Base-by-base conservation (phyloP, 257 asterid genomes). In the Verbascum thapsus region DNA sequence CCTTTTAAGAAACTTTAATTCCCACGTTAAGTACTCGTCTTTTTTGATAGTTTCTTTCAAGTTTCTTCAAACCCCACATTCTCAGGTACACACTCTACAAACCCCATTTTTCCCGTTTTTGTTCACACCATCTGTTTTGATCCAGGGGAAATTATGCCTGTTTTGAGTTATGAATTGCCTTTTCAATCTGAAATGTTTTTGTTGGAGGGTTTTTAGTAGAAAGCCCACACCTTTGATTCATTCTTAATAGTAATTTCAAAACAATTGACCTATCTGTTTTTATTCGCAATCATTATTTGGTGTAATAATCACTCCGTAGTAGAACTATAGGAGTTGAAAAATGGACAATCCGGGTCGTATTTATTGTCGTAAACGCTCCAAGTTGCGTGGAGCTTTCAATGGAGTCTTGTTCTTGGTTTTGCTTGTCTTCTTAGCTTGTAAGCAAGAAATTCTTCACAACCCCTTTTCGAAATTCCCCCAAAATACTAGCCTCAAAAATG, bases 301-400 rank as follows among this genome's bases (percentile, higher is more conserved):
- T 64, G 6, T 51, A 13, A n/a, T 37, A 40, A n/a, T n/a, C n/a
- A n/a, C n/a, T n/a, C n/a, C n/a, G n/a, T n/a, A 26, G 32, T 26
- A 1, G 32, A 13, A 26, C 48, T 65, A 40, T 30, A 35, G 40
- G 71, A 40, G 53, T 66, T 57, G 47, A 75, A 40, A n/a, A 10
- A 84, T 86, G 95, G 76, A 48, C 10, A n/a, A 43, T 38, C 42
- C 51, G 63, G 61, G 61, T 35, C 70, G 60, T 10, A 20, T 56
- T 40, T 48, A 34, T 60, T 59, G 61, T 62, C 69, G 70, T 10
- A 66, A 54, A 35, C 68, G 71, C 11, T 76, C 64, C 72, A 87
- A 74, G 60, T 67, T 82, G 44, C 89, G 88, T 10, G 84, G 79
- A 45, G 70, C 69, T 68, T 83, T 75, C 74, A 81, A 68, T 68